phyloP scores from a whole-genome alignment of 345 rosid species.

The Lepidium sativum region DNA sequence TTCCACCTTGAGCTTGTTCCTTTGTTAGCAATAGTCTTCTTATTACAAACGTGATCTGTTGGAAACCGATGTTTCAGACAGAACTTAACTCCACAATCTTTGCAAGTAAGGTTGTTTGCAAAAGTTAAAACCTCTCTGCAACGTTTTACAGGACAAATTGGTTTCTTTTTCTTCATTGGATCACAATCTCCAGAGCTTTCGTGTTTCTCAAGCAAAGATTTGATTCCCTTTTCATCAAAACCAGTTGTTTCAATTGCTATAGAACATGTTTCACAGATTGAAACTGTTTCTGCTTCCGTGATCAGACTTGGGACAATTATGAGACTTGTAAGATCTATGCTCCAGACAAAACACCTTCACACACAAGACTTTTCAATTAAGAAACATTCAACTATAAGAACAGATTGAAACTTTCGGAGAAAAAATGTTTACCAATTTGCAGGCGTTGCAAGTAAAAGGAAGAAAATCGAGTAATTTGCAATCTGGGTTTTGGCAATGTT shows the following conservation, averaged over 20 bases:
- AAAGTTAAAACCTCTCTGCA: slow-evolving; percentile 63
- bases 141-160: slow-evolving; percentile 48
- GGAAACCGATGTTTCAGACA: slow-evolving; percentile 80
- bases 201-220: slow-evolving; percentile 43
- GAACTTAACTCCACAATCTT: slow-evolving; percentile 55
- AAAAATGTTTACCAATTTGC: slow-evolving; percentile 39
- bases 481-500: slow-evolving; percentile 59
- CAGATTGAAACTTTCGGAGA: neutral
- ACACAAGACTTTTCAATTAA: neutral
- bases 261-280: slow-evolving; percentile 64
- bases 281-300: slow-evolving; percentile 52
- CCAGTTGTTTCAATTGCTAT: slow-evolving; percentile 60
- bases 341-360: slow-evolving; percentile 67
- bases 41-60: slow-evolving; percentile 54
- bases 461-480: slow-evolving; percentile 84
- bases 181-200: slow-evolving; percentile 52
- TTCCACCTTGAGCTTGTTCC: slow-evolving; percentile 29
- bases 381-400: neutral
- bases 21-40: neutral
- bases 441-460: slow-evolving; percentile 64
- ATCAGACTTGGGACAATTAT: slow-evolving; percentile 58
- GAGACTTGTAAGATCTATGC: slow-evolving; percentile 62
- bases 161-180: slow-evolving; percentile 58
- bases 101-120: slow-evolving; percentile 61
- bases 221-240: slow-evolving; percentile 31